A percentile compares a stretch with the other conserved stretches of the same genome.
Conservation (phyloP, 2,329 filamentous ascomycete genomes). For the Botrytis tulipae region DNA sequence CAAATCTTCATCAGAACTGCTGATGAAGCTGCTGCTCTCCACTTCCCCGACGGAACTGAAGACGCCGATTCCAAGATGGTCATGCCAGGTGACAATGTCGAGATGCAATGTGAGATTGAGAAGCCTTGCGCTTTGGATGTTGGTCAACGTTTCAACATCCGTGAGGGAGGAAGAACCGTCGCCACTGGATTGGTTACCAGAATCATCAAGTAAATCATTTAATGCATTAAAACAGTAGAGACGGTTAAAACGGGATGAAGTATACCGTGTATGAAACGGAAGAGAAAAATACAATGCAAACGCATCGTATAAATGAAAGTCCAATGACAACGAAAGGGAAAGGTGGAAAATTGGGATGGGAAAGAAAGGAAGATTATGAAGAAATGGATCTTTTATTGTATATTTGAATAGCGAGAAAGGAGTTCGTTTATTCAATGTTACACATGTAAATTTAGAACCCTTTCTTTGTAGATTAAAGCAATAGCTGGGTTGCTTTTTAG, state of each 20-base stretch:
- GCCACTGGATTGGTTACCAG: constrained; percentile 80
- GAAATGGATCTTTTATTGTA: not conserved
- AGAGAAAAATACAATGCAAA: not conserved
- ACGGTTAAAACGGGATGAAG: not conserved
- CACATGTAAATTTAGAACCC: constrained; percentile 6
- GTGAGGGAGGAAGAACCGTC: constrained; percentile 90
- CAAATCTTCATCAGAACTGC: constrained; percentile 96
- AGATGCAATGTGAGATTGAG: constrained; percentile 89
- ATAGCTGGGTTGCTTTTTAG: not conserved
- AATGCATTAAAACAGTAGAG: not conserved
- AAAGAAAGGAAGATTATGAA: not conserved
- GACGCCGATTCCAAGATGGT: constrained; percentile 74
- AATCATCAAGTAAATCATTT: constrained; percentile 50
- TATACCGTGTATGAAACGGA: constrained; percentile 12
- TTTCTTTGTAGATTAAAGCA: constrained; percentile 17
- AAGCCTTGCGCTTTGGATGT: constrained; percentile 83
- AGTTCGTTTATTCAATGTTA: constrained; percentile 18
- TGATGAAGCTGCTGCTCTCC: constrained; percentile 73
- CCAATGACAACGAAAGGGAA: not conserved
- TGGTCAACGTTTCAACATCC: constrained; percentile 96
- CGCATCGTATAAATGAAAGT: constrained; percentile 4
- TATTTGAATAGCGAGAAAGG: constrained; percentile 19
- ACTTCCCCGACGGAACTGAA: constrained; percentile 81
- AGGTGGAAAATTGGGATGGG: not conserved
- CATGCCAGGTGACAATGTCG: constrained; percentile 98